Conservation (phyloP, 331 rosid species). For the Acacia pycnantha region DNA sequence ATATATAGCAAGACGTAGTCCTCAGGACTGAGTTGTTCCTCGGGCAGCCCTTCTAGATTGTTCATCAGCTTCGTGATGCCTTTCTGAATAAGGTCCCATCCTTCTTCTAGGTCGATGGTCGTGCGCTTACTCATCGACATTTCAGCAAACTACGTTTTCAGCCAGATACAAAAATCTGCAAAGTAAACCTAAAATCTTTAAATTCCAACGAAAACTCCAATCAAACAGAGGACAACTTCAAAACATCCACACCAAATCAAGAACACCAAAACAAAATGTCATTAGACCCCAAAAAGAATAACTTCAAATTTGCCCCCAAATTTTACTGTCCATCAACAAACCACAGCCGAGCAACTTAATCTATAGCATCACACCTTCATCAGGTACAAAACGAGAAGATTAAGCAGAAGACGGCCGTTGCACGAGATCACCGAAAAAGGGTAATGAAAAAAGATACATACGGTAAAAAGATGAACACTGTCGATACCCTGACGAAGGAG, state of each 20-base stretch:
- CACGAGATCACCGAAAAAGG: slow-evolving; percentile 1
- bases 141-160: slow-evolving; percentile 3
- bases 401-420: too few species aligned
- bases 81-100: slow-evolving; percentile 82
- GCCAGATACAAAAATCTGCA: slow-evolving; percentile 32
- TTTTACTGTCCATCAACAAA: slow-evolving; percentile 13
- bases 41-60: slow-evolving; percentile 73
- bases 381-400: too few species aligned
- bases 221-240: neutral
- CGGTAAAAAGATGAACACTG: neutral
- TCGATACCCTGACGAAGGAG: neutral
- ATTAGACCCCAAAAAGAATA: neutral
- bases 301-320: slow-evolving; percentile 6
- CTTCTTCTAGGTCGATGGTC: slow-evolving; percentile 76
- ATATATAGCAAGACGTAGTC: slow-evolving; percentile 84
- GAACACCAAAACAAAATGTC: slow-evolving; percentile 1
- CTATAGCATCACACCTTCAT: too few species aligned
- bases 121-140: slow-evolving; percentile 56
- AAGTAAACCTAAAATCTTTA: slow-evolving; percentile 4
- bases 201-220: slow-evolving; percentile 1
- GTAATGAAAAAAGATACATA: neutral
- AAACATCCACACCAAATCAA: neutral
- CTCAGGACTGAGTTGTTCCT: slow-evolving; percentile 67
- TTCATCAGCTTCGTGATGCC: slow-evolving; percentile 74
- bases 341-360: neutral